Evolutionary conservation across 2,329 filamentous ascomycete genomes (phyloP), one percentile per base, ranked within the genome.

Genomic region (Trichoderma sp.): DNA sequence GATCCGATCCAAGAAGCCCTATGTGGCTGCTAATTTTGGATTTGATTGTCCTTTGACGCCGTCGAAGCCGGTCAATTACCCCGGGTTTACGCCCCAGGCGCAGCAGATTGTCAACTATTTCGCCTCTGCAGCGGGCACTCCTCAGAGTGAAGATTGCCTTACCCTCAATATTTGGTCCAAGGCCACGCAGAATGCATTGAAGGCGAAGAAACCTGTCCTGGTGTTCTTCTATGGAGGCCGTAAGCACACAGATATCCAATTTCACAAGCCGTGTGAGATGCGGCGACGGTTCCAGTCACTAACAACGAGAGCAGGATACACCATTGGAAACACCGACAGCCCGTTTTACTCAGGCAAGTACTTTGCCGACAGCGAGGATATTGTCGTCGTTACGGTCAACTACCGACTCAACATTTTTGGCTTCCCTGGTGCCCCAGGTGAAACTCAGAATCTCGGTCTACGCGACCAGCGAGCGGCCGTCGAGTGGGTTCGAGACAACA

Each of bases 311-410:
- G 21, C 73, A 82, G 84, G 81, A 0, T 87, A 86, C 71, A 80
- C 77, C 3, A 80, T 80, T 59, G 86, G 86, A 73, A 84, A 81
- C 76, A 82, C 85, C 0, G 80, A 84, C 67, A 82, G 81, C 21
- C 82, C 83, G 0, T 81, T 82, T 6, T 88, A 87, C 76, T 85
- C 82, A 41, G 87, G 87, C 31, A 83, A 84, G 45, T 82, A 84
- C 76, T 83, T 88, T 64, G 86, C 85, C 4, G 81, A 83, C 4
- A 79, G 84, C 0, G 80, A 88, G 68, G 86, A 88, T 53, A 81
- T 87, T 1, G 79, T 89, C 3, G 80, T 89, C 0, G 84, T 89
- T 2, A 85, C 85, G 0, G 80, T 88, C 74, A 88, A 88, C 81
- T 89, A 86, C 76, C 85, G 86, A 1, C 53, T 85, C 59, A 84